A percentile compares a stretch with the other conserved stretches of the same genome.
phyloP scores from a whole-genome alignment of 371 early-diverging fungal genomes.

The Mucor sp. region DNA sequence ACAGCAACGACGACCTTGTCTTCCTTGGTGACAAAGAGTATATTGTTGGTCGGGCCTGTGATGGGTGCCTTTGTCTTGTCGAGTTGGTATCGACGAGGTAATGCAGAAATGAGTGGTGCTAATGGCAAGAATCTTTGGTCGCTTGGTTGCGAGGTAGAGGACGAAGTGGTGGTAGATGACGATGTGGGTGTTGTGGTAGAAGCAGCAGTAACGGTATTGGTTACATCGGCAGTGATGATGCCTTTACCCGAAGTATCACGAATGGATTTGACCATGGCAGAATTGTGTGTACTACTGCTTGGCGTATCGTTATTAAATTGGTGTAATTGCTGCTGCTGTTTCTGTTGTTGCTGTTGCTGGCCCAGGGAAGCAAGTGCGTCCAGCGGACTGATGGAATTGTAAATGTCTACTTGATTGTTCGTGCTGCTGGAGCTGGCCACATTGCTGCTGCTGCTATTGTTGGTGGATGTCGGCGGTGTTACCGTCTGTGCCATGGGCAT shows the following conservation, averaged over 20 bases:
- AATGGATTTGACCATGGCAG: slow-evolving; percentile 4
- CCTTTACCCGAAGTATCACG: neutral
- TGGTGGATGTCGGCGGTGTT: slow-evolving; percentile 10
- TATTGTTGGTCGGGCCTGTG: slow-evolving; percentile 41
- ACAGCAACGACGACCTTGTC: slow-evolving; percentile 20
- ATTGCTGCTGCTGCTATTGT: slow-evolving; percentile 7
- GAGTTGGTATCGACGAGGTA: slow-evolving; percentile 42
- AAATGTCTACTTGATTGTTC: slow-evolving; percentile 12
- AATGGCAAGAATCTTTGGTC: slow-evolving; percentile 11
- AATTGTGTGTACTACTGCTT: slow-evolving; percentile 7
- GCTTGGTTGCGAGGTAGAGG: neutral
- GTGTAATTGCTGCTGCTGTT: neutral
- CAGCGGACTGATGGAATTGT: slow-evolving; percentile 41
- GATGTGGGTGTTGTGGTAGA: neutral
- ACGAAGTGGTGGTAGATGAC: neutral
- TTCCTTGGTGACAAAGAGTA: slow-evolving; percentile 34
- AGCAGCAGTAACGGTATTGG: neutral
- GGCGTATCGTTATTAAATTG: slow-evolving; percentile 1
- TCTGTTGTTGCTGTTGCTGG: slow-evolving; percentile 12
- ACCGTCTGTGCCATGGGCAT: slow-evolving; percentile 46
- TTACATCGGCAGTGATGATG: neutral
- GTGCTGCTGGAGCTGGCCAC: slow-evolving; percentile 4
- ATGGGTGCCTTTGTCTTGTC: slow-evolving; percentile 33
- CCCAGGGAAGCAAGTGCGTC: slow-evolving; percentile 45
- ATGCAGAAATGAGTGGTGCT: slow-evolving; percentile 17